phyloP scores from a whole-genome alignment of 2,329 filamentous ascomycete genomes.

The Cryphonectria carpinicola region DNA sequence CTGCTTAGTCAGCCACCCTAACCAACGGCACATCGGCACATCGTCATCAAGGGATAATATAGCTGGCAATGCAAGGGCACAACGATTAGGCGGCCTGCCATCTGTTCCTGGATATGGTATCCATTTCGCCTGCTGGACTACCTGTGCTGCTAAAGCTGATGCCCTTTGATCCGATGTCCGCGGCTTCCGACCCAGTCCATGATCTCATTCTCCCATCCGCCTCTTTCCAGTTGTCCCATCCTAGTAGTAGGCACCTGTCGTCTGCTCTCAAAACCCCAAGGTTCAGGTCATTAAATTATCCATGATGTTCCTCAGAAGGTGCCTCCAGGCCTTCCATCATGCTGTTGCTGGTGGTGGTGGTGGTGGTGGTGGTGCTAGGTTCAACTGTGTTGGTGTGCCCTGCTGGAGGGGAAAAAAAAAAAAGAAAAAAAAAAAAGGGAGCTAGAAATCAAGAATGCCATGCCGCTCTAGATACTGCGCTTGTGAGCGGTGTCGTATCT shows the following conservation, averaged over 20 bases:
- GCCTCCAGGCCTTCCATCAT: background rate
- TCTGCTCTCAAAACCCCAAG: background rate
- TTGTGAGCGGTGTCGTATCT: background rate
- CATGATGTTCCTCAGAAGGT: background rate
- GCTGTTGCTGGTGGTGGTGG: background rate
- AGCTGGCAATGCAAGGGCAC: background rate
- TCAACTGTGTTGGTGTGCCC: background rate
- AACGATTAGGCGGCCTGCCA: background rate
- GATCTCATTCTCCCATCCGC: background rate
- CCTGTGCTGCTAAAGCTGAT: constrained; percentile 6
- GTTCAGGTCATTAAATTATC: background rate
- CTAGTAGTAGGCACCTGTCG: background rate
- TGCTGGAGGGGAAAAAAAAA: background rate
- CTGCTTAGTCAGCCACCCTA: background rate
- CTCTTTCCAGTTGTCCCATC: background rate
- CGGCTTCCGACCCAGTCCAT: background rate
- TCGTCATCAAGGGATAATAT: background rate
- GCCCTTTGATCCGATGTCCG: background rate
- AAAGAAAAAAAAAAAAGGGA: background rate
- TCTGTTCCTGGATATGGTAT: background rate
- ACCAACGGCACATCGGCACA: background rate
- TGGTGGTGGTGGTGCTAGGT: background rate
- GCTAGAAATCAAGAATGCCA: background rate
- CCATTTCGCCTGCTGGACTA: background rate
- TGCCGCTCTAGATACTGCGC: background rate